Conservation (phyloP, 2,329 filamentous ascomycete genomes). For the Fusarium irregulare region DNA sequence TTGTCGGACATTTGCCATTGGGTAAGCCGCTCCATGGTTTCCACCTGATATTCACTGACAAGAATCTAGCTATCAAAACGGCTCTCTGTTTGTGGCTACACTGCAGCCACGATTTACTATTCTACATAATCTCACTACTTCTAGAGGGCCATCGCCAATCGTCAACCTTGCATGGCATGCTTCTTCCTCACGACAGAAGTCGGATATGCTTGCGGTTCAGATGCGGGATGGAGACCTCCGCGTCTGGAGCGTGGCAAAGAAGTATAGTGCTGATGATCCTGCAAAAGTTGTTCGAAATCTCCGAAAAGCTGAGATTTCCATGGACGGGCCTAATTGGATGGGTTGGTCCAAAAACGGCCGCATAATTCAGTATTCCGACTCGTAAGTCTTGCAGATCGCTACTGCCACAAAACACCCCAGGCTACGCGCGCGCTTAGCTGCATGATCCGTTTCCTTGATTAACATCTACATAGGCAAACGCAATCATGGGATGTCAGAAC, state of each 20-base stretch:
- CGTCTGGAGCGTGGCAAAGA: conserved; percentile 96
- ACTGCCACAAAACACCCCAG: conserved; percentile 42
- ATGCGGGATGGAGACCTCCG: conserved; percentile 90
- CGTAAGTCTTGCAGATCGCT: conserved; percentile 67
- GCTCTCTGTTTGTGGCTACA: conserved; percentile 89
- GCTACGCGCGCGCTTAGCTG: conserved; percentile 61
- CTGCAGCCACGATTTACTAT: conserved; percentile 94
- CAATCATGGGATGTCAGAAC: conserved; percentile 97
- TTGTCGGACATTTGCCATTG: conserved; percentile 95
- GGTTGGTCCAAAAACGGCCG: conserved; percentile 98
- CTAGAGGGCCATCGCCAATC: conserved; percentile 85
- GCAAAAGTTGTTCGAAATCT: conserved; percentile 91
- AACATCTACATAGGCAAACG: conserved; percentile 74
- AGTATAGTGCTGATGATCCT: conserved; percentile 74
- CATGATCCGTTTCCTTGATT: conserved; percentile 47
- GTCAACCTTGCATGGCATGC: conserved; percentile 93
- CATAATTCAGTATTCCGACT: conserved; percentile 91
- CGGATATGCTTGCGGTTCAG: conserved; percentile 96
- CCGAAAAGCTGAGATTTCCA: conserved; percentile 79
- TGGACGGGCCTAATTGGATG: conserved; percentile 90
- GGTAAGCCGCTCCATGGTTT: conserved; percentile 63
- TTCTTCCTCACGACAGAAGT: conserved; percentile 94
- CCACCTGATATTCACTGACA: conserved; percentile 22
- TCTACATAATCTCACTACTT: conserved; percentile 89
- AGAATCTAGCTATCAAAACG: conserved; percentile 85